Conservation (phyloP, 1,139 yeast genomes). For the Diutina scorzettiae region DNA sequence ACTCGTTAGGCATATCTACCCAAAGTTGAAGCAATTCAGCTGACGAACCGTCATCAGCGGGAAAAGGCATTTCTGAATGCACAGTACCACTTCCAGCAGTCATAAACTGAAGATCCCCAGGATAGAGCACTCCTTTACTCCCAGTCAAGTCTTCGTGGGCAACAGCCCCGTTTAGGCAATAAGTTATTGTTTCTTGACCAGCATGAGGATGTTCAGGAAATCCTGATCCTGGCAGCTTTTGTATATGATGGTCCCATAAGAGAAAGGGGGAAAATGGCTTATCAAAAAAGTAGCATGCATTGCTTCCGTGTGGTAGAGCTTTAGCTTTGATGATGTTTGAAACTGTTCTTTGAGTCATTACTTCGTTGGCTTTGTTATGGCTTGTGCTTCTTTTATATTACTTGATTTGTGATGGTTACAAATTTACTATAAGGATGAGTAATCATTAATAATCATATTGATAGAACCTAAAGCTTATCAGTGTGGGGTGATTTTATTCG, state of each 20-base stretch:
- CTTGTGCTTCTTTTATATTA: too few relatives aligned
- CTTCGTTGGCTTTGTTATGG: too few relatives aligned
- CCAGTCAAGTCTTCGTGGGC: slow-evolving; percentile 94
- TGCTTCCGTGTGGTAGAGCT: too few relatives aligned
- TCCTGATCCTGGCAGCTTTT: slow-evolving; percentile 33
- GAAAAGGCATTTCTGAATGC: slow-evolving; percentile 75
- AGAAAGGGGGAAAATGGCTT: slow-evolving; percentile 81
- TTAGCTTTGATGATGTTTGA: too few relatives aligned
- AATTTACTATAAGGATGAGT: too few relatives aligned
- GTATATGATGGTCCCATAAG: slow-evolving; percentile 74
- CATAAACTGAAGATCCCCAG: slow-evolving; percentile 91
- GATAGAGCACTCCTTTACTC: slow-evolving; percentile 57
- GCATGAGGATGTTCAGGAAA: slow-evolving; percentile 92
- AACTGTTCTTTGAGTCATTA: too few relatives aligned
- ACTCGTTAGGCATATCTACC: slow-evolving; percentile 73
- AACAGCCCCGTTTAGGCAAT: slow-evolving; percentile 59
- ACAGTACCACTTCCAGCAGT: slow-evolving; percentile 88
- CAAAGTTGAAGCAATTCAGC: slow-evolving; percentile 77
- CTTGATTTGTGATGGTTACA: too few relatives aligned
- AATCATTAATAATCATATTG: too few relatives aligned
- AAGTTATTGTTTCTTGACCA: slow-evolving; percentile 83
- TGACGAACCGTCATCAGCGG: slow-evolving; percentile 38
- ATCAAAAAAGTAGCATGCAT: too few relatives aligned
- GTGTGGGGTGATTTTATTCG: too few relatives aligned
- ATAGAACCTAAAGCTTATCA: too few relatives aligned